Percentiles rank a stretch among this genome's conserved stretches.
Conservation (phyloP, 148 eudicot genomes). For the Polygonum aviculare region DNA sequence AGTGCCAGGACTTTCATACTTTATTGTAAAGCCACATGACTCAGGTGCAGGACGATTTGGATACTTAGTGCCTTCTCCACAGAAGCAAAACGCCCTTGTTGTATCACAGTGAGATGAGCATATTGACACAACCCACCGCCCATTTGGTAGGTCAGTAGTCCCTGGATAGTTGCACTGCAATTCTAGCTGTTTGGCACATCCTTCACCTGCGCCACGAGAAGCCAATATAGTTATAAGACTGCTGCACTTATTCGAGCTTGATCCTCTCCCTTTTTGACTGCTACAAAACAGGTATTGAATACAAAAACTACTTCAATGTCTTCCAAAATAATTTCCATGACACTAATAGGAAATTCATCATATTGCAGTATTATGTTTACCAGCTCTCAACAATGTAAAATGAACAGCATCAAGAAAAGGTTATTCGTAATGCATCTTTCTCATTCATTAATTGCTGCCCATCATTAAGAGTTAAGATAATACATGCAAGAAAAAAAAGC, state of each 20-base stretch:
- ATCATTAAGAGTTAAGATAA: neutral
- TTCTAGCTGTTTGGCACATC: slow-evolving; percentile 46
- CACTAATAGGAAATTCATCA: neutral
- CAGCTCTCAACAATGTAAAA: neutral
- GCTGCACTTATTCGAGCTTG: neutral
- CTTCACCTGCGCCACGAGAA: slow-evolving; percentile 47
- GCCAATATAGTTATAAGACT: neutral
- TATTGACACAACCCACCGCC: slow-evolving; percentile 78
- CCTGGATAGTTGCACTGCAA: slow-evolving; percentile 64
- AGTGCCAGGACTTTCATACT: slow-evolving; percentile 32
- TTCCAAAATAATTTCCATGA: neutral
- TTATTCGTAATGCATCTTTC: neutral
- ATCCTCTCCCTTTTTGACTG: neutral
- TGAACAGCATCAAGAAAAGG: neutral
- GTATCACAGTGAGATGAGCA: slow-evolving; percentile 78
- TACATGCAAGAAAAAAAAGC: neutral
- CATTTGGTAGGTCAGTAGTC: slow-evolving; percentile 58
- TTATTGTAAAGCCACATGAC: slow-evolving; percentile 70
- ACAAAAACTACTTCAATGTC: neutral
- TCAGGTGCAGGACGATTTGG: slow-evolving; percentile 90
- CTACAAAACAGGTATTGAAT: neutral
- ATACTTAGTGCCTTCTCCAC: slow-evolving; percentile 90
- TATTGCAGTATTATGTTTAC: neutral
- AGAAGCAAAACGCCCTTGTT: slow-evolving; percentile 92
- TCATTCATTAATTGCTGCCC: neutral